Evolutionary conservation across 2,329 filamentous ascomycete species (phyloP).

Genomic region (Gyromitra esculenta): DNA sequence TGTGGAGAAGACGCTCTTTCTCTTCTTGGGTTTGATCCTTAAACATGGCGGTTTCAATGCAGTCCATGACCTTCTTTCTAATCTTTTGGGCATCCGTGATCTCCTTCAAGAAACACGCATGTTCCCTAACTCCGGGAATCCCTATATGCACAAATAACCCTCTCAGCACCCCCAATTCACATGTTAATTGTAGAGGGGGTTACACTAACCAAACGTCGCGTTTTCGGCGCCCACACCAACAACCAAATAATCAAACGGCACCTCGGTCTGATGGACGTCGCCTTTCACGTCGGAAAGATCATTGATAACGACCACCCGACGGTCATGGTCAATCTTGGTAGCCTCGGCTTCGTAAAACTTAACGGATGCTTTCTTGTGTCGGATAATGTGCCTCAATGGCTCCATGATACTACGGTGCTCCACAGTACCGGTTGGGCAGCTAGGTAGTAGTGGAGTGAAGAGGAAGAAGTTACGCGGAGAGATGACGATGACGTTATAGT

Average conservation of each 20-base stretch:
- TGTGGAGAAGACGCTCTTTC: conserved; percentile 92
- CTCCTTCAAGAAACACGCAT: conserved; percentile 99
- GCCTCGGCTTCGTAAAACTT: conserved; percentile 99
- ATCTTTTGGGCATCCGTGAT: conserved; percentile 95
- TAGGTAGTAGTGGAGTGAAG: conserved; percentile 95
- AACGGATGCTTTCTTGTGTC: conserved; percentile 90
- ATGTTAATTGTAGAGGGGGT: conserved; percentile 1
- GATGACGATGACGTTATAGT: conserved; percentile 98
- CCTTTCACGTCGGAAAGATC: conserved; percentile 95
- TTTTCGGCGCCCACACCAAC: conserved; percentile 98
- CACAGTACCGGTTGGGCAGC: conserved; percentile 95
- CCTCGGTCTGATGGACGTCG: conserved; percentile 80
- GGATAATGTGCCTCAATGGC: conserved; percentile 92
- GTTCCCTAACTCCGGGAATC: conserved; percentile 91
- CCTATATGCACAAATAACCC: conserved; percentile 62
- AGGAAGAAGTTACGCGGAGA: conserved; percentile 99
- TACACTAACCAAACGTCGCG: conserved; percentile 82
- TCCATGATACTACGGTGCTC: conserved; percentile 99
- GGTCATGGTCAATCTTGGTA: conserved; percentile 91
- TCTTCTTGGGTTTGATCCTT: conserved; percentile 92
- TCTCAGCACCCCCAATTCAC: background rate
- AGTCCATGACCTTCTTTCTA: conserved; percentile 99
- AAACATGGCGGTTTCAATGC: conserved; percentile 97
- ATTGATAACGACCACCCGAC: conserved; percentile 85
- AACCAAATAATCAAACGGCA: conserved; percentile 97